Conservation (phyloP, 1,284 basidiomycete genomes). For the Ceratobasidium sp. region DNA sequence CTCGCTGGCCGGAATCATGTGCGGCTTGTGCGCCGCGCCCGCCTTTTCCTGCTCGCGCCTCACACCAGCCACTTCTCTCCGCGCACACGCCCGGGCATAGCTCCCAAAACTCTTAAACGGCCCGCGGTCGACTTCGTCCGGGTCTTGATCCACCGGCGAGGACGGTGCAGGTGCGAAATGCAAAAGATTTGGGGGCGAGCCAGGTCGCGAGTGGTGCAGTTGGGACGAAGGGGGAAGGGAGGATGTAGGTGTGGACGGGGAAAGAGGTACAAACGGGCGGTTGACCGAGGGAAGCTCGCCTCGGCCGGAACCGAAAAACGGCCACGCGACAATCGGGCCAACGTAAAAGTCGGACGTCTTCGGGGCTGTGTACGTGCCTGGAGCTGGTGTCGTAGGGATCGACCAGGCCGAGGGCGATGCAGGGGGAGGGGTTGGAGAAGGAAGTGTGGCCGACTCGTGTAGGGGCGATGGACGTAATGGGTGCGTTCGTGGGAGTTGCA, state of each 20-base stretch:
- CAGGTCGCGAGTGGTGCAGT: neutral
- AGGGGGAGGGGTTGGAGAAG: constrained; percentile 33
- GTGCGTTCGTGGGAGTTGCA: neutral
- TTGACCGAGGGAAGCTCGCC: constrained; percentile 65
- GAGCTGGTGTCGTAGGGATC: constrained; percentile 51
- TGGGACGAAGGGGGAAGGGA: constrained; percentile 55
- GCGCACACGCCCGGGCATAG: constrained; percentile 73
- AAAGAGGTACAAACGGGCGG: constrained; percentile 1
- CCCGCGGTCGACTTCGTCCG: constrained; percentile 77
- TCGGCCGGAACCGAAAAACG: constrained; percentile 84
- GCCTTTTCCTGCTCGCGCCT: constrained; percentile 76
- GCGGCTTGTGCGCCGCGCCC: constrained; percentile 76
- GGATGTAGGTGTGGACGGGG: constrained; percentile 55
- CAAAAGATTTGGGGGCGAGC: neutral
- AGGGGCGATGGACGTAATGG: constrained; percentile 20
- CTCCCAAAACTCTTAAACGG: constrained; percentile 72
- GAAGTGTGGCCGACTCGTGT: constrained; percentile 15
- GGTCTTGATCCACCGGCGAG: constrained; percentile 51
- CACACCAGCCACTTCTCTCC: constrained; percentile 75
- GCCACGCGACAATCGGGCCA: constrained; percentile 85
- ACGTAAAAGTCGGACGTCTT: constrained; percentile 65
- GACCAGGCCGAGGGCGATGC: constrained; percentile 37
- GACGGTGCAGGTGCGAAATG: constrained; percentile 4
- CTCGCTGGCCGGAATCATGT: constrained; percentile 72
- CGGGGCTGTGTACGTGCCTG: constrained; percentile 52